Percentiles rank a stretch among this genome's conserved stretches.
Conservation (phyloP, 1,139 yeast species). For the Saccharomycopsis hybrid region DNA sequence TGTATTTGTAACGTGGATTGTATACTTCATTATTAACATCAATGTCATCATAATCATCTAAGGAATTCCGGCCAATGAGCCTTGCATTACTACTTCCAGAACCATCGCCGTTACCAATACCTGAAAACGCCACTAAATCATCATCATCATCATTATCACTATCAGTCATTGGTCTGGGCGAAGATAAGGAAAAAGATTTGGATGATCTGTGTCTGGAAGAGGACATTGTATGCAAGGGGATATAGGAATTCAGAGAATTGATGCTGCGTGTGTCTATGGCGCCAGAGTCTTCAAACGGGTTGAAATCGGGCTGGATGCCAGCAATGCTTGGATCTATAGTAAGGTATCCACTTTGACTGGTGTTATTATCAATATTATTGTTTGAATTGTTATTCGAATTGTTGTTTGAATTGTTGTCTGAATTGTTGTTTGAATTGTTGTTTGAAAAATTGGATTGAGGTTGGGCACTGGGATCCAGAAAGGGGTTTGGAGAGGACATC, state of each 20-base stretch:
- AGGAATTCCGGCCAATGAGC: background rate
- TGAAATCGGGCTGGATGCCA: slow-evolving; percentile 21
- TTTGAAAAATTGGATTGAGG: no score
- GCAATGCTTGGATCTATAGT: slow-evolving; percentile 19
- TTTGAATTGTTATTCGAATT: no score
- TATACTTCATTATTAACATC: no score
- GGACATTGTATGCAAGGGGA: slow-evolving; percentile 20
- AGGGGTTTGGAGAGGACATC: no score
- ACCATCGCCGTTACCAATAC: background rate
- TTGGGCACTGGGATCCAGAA: no score
- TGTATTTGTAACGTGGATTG: background rate
- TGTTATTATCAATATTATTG: slow-evolving; percentile 1
- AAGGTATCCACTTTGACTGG: slow-evolving; percentile 6
- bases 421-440: no score
- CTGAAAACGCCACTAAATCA: slow-evolving; percentile 9
- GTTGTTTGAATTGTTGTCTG: no score
- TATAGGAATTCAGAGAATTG: slow-evolving; percentile 17
- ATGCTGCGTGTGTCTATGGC: slow-evolving; percentile 8
- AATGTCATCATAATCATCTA: no score
- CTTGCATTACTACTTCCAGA: background rate
- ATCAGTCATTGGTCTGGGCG: background rate
- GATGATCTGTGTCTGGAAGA: slow-evolving; percentile 4
- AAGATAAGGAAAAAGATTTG: background rate
- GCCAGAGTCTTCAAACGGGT: slow-evolving; percentile 20
- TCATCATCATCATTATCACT: slow-evolving; percentile 14